Base-by-base conservation (phyloP, 306 rosid genomes). In the Fagus sylvatica region DNA sequence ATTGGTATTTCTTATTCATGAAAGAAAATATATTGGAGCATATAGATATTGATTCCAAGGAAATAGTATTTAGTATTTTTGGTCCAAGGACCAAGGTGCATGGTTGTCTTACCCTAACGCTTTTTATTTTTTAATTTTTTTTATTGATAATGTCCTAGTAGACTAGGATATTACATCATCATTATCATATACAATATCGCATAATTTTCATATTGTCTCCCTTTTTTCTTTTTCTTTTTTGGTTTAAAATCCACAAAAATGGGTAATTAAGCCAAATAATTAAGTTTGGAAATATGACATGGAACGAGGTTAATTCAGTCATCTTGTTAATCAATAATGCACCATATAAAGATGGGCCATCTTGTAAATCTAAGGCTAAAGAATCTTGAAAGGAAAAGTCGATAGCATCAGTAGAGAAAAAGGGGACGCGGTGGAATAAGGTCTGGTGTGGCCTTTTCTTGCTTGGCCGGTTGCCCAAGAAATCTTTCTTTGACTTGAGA, bases 401-500 rank as follows among this genome's bases (percentile, higher is more conserved):
- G 77, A 76, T 78, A 56, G 75, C 82, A 78, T 59, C 70, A 71
- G 28, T 73, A 65, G 68, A 81, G 81, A 82, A 77, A 79, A 75
- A 76, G 69, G 59, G 75, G 61, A 54, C 69, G 78, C 19, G 87
- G 77, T 76, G 82, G 85, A 84, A 83, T 85, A 81, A 41, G 46
- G 69, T 72, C 73, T 54, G 59, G 53, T 82, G 80, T 85, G 78
- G 86, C 93, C 80, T 93, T 93, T 89, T 89, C 90, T 77, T 76
- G n/a, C 79, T 88, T 89, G 90, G 89, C 88, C 71, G 81, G 78
- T 89, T 93, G 77, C 90, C 72, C 90, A 85, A 93, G 87, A 91
- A 91, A 91, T 89, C 91, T 87, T 89, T 86, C 87, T 89, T 93
- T 91, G 94, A 93, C 98, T 93, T 88, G 55, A 69, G 78, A 86